Percentiles rank a stretch among this genome's conserved stretches.
Evolutionary conservation across 441 rosid genomes (phyloP).

Genomic region (Populus tomentosa): DNA sequence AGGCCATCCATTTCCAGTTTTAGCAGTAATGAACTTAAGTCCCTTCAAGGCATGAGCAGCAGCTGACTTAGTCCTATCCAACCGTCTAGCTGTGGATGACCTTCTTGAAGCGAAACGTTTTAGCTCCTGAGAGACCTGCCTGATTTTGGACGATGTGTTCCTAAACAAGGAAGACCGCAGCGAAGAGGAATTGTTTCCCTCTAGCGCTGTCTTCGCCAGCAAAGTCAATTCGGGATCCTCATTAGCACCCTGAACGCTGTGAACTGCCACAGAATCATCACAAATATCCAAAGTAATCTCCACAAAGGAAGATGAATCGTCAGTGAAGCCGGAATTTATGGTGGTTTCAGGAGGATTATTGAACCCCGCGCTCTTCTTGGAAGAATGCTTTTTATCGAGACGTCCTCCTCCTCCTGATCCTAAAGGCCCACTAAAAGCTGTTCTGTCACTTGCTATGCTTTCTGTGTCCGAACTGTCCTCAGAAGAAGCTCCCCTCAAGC

Average conservation of each 20-base stretch:
- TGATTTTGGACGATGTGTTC: conserved; percentile 59
- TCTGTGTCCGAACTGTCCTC: conserved; percentile 67
- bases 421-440: conserved; percentile 60
- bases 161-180: conserved; percentile 41
- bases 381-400: conserved; percentile 38
- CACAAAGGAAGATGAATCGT: conserved; percentile 48
- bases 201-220: conserved; percentile 57
- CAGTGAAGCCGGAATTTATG: conserved; percentile 7
- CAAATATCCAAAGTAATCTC: conserved; percentile 79
- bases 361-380: conserved; percentile 80
- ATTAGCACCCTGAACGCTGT: conserved; percentile 51
- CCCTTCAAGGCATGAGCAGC: conserved; percentile 74
- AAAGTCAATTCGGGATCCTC: conserved; percentile 68
- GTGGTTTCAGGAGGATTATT: conserved; percentile 33
- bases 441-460: conserved; percentile 52
- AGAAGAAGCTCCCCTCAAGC: conserved; percentile 33
- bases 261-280: conserved; percentile 72
- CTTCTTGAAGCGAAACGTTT: conserved; percentile 52
- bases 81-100: conserved; percentile 32
- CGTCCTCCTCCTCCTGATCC: conserved; percentile 20
- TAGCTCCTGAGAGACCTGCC: conserved; percentile 75
- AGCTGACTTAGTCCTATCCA: conserved; percentile 67
- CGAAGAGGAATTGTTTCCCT: conserved; percentile 37
- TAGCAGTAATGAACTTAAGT: conserved; percentile 63
- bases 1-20: conserved; percentile 57